A percentile compares a stretch with the other conserved stretches of the same genome.
Conservation (phyloP, 352 stramenopile genomes). For the Phytophthora sp. region DNA sequence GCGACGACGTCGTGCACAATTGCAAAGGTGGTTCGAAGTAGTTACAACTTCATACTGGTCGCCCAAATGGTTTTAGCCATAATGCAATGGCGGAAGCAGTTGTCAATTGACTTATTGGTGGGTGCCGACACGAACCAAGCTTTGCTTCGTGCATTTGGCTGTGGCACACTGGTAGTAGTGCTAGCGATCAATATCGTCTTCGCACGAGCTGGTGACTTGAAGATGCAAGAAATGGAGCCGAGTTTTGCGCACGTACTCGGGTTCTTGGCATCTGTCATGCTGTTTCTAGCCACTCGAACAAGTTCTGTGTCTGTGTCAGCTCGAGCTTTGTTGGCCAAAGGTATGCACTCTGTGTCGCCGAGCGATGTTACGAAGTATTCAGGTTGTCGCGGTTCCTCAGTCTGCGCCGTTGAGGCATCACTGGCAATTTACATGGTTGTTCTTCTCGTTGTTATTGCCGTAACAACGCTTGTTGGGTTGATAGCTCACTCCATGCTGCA, state of each 20-base stretch:
- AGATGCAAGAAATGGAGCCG: conserved; percentile 48
- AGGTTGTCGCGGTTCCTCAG: conserved; percentile 36
- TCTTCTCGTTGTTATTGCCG: conserved; percentile 19
- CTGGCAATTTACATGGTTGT: conserved; percentile 26
- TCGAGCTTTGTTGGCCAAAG: conserved; percentile 23
- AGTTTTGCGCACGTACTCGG: conserved; percentile 40
- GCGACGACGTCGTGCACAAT: conserved; percentile 43
- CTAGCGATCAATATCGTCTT: conserved; percentile 46
- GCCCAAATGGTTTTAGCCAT: conserved; percentile 43
- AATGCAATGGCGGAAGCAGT: conserved; percentile 37
- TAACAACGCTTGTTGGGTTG: conserved; percentile 10
- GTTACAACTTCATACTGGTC: conserved; percentile 46
- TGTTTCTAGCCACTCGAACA: conserved; percentile 23
- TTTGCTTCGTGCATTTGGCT: conserved; percentile 38
- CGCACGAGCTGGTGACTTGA: conserved; percentile 38
- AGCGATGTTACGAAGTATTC: conserved; percentile 35
- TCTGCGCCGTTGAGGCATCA: conserved; percentile 34
- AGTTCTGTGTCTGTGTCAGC: conserved; percentile 3
- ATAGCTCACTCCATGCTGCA: conserved; percentile 26
- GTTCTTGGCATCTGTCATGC: conserved; percentile 25
- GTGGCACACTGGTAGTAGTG: conserved; percentile 33
- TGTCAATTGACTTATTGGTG: conserved; percentile 47
- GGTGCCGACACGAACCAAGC: conserved; percentile 33
- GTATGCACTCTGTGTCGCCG: conserved; percentile 30
- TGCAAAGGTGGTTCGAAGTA: conserved; percentile 45